phyloP scores from a whole-genome alignment of 371 early-diverging fungal species.

The Rhizopus delemar region DNA sequence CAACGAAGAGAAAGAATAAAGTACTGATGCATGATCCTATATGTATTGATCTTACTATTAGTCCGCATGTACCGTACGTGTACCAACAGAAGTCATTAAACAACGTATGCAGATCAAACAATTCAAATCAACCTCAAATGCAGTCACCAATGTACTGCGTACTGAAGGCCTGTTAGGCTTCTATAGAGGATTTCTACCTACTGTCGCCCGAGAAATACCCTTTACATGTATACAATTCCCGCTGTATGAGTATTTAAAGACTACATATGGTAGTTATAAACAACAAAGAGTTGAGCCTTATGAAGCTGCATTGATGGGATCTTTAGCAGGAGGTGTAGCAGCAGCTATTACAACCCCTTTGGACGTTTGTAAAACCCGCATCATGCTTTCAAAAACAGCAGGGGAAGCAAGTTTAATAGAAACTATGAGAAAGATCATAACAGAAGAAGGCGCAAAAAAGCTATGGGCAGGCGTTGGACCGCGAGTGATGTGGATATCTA shows the following conservation, averaged over 20 bases:
- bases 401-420: constrained; percentile 56
- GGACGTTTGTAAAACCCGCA: constrained; percentile 90
- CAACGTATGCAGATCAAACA: constrained; percentile 92
- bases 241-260: constrained; percentile 88
- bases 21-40: background rate
- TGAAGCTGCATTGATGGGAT: constrained; percentile 87
- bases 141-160: constrained; percentile 58
- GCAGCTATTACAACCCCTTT: constrained; percentile 91
- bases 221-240: constrained; percentile 96
- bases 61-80: constrained; percentile 90
- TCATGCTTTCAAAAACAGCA: constrained; percentile 81
- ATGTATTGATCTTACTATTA: constrained; percentile 21
- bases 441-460: constrained; percentile 77
- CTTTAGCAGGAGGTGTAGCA: constrained; percentile 87
- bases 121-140: constrained; percentile 59
- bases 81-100: constrained; percentile 95
- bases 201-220: constrained; percentile 90
- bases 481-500: constrained; percentile 90
- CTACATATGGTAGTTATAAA: constrained; percentile 43
- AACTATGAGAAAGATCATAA: constrained; percentile 73
- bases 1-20: background rate
- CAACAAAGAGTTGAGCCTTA: constrained; percentile 61
- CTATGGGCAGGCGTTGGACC: constrained; percentile 89
- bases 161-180: constrained; percentile 83
- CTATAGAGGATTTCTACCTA: constrained; percentile 89